These are phyloP conservation scores for Fusarium fracticaudum DNA, from an alignment of 2,329 filamentous ascomycete genomes.

Conservation along the genomic window DNA sequence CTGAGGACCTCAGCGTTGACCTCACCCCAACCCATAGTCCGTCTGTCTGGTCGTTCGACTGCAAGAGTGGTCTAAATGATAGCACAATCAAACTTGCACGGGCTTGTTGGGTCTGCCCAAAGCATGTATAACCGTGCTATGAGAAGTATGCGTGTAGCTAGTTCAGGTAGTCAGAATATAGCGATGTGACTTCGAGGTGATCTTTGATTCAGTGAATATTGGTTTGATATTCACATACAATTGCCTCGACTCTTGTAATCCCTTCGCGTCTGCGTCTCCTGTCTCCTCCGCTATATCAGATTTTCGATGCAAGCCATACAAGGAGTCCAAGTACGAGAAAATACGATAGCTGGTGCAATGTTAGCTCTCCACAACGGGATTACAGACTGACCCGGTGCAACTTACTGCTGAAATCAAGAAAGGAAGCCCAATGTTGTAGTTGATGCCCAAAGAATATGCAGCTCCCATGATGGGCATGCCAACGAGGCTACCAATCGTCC, in stretches of 20 bases:
- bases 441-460: not conserved
- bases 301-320: not conserved
- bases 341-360: not conserved
- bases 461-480: not conserved
- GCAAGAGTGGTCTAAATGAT: not conserved
- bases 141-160: not conserved
- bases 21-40: not conserved
- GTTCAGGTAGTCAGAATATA: not conserved
- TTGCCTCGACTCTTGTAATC: no score
- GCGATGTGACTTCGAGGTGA: no score
- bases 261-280: not conserved
- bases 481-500: not conserved
- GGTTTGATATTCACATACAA: no score
- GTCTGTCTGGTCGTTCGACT: not conserved
- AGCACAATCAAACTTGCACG: not conserved
- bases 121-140: not conserved
- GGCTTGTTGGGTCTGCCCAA: not conserved
- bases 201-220: not conserved
- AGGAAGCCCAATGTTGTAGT: not conserved
- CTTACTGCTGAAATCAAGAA: not conserved
- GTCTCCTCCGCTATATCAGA: not conserved
- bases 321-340: not conserved
- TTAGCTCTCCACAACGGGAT: accelerated
- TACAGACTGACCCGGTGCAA: accelerated
- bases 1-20: not conserved